These are phyloP conservation scores for Puccinia horiana DNA, from an alignment of 1,284 basidiomycete genomes.

Conservation along the genomic window DNA sequence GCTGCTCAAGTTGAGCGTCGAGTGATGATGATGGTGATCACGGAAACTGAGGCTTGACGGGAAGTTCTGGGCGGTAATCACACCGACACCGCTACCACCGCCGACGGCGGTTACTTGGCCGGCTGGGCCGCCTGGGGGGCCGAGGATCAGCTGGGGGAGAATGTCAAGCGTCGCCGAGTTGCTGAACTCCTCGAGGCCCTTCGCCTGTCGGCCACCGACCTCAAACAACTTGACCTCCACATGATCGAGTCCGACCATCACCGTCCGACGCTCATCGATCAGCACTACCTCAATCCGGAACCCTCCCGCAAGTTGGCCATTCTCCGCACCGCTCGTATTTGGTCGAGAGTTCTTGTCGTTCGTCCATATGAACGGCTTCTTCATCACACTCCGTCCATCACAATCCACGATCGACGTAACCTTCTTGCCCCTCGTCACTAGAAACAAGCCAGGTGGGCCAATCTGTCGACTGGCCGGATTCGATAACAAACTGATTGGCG, in stretches of 20 bases:
- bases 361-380: slow-evolving; percentile 75
- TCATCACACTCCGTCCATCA: slow-evolving; percentile 75
- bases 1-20: background rate
- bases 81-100: slow-evolving; percentile 5
- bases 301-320: slow-evolving; percentile 53
- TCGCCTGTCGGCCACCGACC: slow-evolving; percentile 37
- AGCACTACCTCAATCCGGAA: slow-evolving; percentile 42
- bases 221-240: slow-evolving; percentile 41
- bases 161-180: slow-evolving; percentile 41
- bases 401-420: slow-evolving; percentile 80
- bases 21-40: background rate
- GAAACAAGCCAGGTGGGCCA: slow-evolving; percentile 81
- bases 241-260: slow-evolving; percentile 34
- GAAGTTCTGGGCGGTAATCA: slow-evolving; percentile 25
- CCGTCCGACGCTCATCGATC: slow-evolving; percentile 28
- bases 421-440: slow-evolving; percentile 77
- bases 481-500: slow-evolving; percentile 74
- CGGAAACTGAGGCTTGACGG: background rate
- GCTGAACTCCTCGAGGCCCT: slow-evolving; percentile 45
- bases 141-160: slow-evolving; percentile 31
- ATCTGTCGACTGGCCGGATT: slow-evolving; percentile 70
- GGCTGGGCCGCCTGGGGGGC: background rate
- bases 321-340: slow-evolving; percentile 72
- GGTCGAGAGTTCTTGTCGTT: slow-evolving; percentile 61
- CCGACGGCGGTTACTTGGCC: background rate